Base-by-base conservation (phyloP, 306 rosid genomes). In the Sicyos edulis region DNA sequence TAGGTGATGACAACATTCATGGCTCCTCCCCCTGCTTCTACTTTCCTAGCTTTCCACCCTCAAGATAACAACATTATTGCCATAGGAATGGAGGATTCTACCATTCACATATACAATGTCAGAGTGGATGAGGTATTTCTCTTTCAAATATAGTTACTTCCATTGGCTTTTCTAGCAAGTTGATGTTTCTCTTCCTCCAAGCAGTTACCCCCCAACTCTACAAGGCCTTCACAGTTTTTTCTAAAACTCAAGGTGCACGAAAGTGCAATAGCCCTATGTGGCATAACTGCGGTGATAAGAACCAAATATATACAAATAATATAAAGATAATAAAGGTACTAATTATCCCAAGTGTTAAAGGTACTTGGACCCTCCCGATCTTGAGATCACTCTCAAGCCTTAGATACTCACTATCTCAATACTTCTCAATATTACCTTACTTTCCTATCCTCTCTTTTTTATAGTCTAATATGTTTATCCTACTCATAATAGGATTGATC, bases 41-140 rank as follows among this genome's bases (percentile, higher is more conserved):
- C 96, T 66, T 88, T 79, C 79, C 78, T 89, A 52, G 96, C 95
- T 63, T 89, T 92, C 79, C 90, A 89, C 78, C 97, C 97, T 55
- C 84, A 77, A 75, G 95, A 92, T 86, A 92, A 92, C 82, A 92
- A 92, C 85, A 83, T 92, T 83, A 83, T 92, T 34, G 97, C 97
- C 82, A 88, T 89, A 53, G 96, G 96, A 77, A 92, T 92, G 97
- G 95, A 83, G 76, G 96, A 92, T 79, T 92, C 92, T 63, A 82
- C 95, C 70, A 89, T 92, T 77, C 88, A 83, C 68, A 92, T 92
- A 69, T 92, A 86, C 80, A 87, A 85, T 82, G 89, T 83, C 71
- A 80, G 95, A 79, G 87, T 85, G 70, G 90, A 82, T 78, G 97
- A 89, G 97, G 97, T 92, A 82, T 66, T 58, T 76, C 47, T 45